Conservation (phyloP, 1,284 basidiomycete genomes). For the Marasmius sp. region DNA sequence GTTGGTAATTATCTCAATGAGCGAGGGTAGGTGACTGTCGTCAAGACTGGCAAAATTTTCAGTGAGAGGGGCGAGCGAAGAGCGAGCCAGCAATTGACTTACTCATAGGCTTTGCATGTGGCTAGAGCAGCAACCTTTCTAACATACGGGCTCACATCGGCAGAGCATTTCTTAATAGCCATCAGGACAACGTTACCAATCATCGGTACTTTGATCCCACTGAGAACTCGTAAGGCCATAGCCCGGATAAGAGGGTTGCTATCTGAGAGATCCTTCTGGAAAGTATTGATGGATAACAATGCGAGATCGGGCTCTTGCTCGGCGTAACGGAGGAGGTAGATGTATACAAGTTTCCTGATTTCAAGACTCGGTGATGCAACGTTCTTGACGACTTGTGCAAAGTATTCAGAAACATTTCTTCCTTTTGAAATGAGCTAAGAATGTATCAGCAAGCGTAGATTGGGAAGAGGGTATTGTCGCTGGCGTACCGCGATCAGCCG, state of each 20-base stretch:
- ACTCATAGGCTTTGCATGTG: slow-evolving; percentile 86
- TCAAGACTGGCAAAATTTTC: slow-evolving; percentile 61
- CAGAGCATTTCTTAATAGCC: slow-evolving; percentile 88
- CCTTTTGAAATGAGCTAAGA: slow-evolving; percentile 87
- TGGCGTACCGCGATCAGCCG: slow-evolving; percentile 84
- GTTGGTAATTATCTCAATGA: slow-evolving; percentile 74
- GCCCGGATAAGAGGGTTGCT: slow-evolving; percentile 89
- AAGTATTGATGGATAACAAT: slow-evolving; percentile 96
- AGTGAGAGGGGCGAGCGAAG: slow-evolving; percentile 1
- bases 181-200: slow-evolving; percentile 86
- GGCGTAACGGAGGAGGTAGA: slow-evolving; percentile 93
- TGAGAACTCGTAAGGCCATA: slow-evolving; percentile 93
- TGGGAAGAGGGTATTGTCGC: slow-evolving; percentile 15
- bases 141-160: slow-evolving; percentile 91
- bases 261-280: slow-evolving; percentile 95
- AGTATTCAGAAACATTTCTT: slow-evolving; percentile 89
- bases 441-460: not conserved
- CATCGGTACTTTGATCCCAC: slow-evolving; percentile 87
- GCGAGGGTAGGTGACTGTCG: slow-evolving; percentile 63
- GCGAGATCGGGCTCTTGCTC: slow-evolving; percentile 93
- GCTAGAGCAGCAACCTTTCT: slow-evolving; percentile 90
- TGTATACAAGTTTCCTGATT: slow-evolving; percentile 96
- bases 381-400: slow-evolving; percentile 93
- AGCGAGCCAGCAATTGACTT: slow-evolving; percentile 26
- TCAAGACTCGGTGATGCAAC: slow-evolving; percentile 90